Evolutionary conservation across 495 filamentous ascomycete species (phyloP), one percentile per base, ranked within the genome.

Genomic region (Glutinoglossum americanum): DNA sequence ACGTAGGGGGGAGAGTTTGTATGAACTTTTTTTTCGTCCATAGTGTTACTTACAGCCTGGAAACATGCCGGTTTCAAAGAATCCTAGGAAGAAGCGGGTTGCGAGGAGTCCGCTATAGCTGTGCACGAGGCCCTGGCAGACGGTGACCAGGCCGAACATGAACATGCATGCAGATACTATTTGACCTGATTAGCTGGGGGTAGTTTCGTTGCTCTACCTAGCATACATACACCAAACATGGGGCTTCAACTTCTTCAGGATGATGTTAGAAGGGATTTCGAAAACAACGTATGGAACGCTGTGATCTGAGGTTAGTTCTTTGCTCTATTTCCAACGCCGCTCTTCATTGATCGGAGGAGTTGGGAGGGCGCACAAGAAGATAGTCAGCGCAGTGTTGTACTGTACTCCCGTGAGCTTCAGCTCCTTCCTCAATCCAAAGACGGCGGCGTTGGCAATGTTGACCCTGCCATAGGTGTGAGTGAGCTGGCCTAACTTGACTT

Each of bases 181-280:
- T 15, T 39, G 13, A 15, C 13, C 15, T 39, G 13, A 11, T 15
- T 17, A 39, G 13, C 30, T 9, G 9, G 30, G 4, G 30, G 30
- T 3, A 3, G 30, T 33, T 33, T 9, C 30, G 30, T 9, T 33
- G 30, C 30, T 33, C 9, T 3, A 33, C 9, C 30, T 33, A 8
- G 27, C 25, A 49, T 49, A 23, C 47, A 8, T 49, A 49, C 47
- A n/a, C 47, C 47, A 49, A 61, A 1, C 60, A 47, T 4, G 10
- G 32, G 90, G 89, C 58, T 77, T 82, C 60, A 94, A 72, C 59
- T 78, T 80, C 68, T 93, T 94, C 27, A 97, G 71, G 19, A 93
- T 64, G 56, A 94, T 79, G 64, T 97, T 97, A 54, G 84, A 87
- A 1, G 90, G 92, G 54, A 97, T 92, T 67, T 86, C 89, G 62